Percentiles rank a stretch among this genome's conserved stretches.
phyloP scores from a whole-genome alignment of 1,284 basidiomycete species.

The Tilletia walkeri region DNA sequence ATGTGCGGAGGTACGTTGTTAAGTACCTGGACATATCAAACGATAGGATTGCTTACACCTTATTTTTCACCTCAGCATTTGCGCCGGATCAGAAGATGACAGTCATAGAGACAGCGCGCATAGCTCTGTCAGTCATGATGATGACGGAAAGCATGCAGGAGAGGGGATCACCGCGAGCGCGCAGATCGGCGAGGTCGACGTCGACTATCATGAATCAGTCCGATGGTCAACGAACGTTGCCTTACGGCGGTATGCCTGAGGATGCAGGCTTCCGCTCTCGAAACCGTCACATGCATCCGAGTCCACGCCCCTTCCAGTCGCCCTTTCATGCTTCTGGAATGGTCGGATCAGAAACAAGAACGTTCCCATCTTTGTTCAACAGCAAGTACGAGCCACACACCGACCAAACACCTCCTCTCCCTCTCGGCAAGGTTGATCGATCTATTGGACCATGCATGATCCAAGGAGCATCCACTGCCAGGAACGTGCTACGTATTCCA shows the following conservation, averaged over 20 bases:
- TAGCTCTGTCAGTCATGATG: not conserved
- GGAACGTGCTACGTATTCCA: too few species aligned
- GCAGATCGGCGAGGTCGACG: not conserved
- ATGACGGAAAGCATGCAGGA: not conserved
- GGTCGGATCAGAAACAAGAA: too few species aligned
- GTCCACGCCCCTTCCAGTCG: not conserved
- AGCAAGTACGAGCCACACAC: too few species aligned
- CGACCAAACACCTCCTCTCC: too few species aligned
- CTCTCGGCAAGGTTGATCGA: too few species aligned
- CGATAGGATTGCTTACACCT: not conserved
- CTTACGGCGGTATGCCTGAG: not conserved
- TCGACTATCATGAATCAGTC: not conserved
- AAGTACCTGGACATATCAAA: not conserved
- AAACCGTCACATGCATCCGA: not conserved
- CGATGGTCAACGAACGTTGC: not conserved
- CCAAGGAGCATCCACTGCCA: too few species aligned
- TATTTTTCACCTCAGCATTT: not conserved
- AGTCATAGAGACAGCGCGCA: constrained; percentile 6
- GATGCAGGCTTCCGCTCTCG: not conserved
- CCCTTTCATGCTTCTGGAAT: not conserved
- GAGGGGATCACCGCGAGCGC: not conserved
- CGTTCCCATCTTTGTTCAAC: too few species aligned
- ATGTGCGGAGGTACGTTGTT: constrained; percentile 7
- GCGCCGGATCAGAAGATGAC: not conserved
- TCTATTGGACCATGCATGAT: too few species aligned